Percentiles rank a stretch among this genome's conserved stretches.
Evolutionary conservation across 164 flowering plant genomes (phyloP).

Genomic region (Magnolia changhungtana): DNA sequence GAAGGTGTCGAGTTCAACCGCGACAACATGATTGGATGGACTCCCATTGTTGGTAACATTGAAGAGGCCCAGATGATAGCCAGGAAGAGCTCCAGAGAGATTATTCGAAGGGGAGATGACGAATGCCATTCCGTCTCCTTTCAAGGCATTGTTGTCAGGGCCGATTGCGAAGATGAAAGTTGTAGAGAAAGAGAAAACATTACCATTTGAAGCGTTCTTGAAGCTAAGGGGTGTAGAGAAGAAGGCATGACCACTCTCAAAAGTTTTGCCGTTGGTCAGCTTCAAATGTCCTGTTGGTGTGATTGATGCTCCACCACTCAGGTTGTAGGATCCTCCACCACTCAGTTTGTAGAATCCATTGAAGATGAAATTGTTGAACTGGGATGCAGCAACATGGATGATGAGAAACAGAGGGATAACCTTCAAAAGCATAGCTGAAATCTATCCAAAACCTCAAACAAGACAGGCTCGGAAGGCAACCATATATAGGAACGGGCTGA

Average conservation of each 20-base stretch:
- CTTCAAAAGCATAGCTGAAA: background rate
- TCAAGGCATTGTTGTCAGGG: conserved; percentile 26
- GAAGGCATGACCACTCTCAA: background rate
- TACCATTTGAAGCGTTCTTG: background rate
- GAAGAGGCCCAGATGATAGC: conserved; percentile 14
- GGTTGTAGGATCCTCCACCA: background rate
- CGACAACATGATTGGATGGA: conserved; percentile 32
- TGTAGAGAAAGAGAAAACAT: background rate
- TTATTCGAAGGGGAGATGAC: background rate
- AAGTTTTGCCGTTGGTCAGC: background rate
- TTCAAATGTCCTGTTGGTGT: background rate
- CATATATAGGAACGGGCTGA: too few relatives aligned
- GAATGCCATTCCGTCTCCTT: background rate
- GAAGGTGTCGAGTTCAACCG: conserved; percentile 41
- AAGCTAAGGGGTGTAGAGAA: background rate
- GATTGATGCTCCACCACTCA: background rate
- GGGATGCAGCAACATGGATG: background rate
- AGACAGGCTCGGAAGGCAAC: too few relatives aligned
- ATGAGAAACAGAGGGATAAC: background rate
- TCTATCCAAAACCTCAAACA: too few relatives aligned
- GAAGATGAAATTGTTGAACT: background rate
- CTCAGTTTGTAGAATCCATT: background rate
- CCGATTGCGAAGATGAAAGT: background rate
- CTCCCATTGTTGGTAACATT: conserved; percentile 24
- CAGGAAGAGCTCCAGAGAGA: background rate